Evolutionary conservation across 1,284 basidiomycete species (phyloP).

Genomic region (Tilletia setariae): DNA sequence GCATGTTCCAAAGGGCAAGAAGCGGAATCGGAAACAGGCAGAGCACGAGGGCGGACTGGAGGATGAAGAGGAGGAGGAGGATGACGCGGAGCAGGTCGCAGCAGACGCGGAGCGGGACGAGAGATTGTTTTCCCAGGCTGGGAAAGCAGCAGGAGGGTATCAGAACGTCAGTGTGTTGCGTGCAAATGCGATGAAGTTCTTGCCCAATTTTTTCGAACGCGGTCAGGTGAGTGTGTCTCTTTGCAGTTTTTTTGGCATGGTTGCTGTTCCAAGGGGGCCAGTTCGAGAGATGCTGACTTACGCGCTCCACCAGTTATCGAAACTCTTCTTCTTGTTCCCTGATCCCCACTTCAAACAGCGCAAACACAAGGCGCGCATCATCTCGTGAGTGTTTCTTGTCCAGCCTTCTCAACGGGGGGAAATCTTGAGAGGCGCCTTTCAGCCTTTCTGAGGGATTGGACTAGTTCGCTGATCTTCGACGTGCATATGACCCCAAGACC

Average conservation of each 20-base stretch:
- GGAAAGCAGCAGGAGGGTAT: slow-evolving; percentile 61
- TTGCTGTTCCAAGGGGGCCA: background rate
- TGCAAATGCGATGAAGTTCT: slow-evolving; percentile 97
- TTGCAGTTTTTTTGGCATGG: background rate
- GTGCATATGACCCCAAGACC: slow-evolving; percentile 56
- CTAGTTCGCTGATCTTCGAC: background rate
- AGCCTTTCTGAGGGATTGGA: slow-evolving; percentile 26
- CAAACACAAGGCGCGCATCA: slow-evolving; percentile 95
- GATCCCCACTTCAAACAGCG: slow-evolving; percentile 98
- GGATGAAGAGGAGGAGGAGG: slow-evolving; percentile 29
- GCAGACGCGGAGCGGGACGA: slow-evolving; percentile 29
- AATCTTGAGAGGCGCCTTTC: no score
- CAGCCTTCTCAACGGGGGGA: background rate
- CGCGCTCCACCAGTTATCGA: slow-evolving; percentile 56
- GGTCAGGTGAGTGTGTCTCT: slow-evolving; percentile 65
- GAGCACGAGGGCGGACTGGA: background rate
- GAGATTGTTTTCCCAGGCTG: slow-evolving; percentile 27
- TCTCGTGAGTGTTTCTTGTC: slow-evolving; percentile 61
- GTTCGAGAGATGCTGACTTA: no score
- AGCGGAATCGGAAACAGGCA: background rate
- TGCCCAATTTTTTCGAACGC: slow-evolving; percentile 92
- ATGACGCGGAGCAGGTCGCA: slow-evolving; percentile 46
- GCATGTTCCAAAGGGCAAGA: background rate
- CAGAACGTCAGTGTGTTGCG: slow-evolving; percentile 92
- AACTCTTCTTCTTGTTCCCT: slow-evolving; percentile 97